Base-by-base conservation (phyloP, 2,329 filamentous ascomycete species). In the Fusarium burgessii region DNA sequence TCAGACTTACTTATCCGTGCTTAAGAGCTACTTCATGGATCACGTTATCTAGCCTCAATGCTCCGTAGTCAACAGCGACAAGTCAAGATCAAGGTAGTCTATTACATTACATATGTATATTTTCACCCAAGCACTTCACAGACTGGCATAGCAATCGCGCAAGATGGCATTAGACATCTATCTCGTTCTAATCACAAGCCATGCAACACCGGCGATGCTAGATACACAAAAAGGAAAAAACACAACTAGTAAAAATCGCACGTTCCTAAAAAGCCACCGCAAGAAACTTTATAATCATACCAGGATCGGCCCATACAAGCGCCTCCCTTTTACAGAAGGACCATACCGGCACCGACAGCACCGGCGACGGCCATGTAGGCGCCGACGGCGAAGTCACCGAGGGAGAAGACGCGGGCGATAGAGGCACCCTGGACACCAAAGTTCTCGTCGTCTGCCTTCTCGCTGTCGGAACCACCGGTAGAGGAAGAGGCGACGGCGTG, bases 281-380 rank as follows among this genome's bases (percentile, higher is more conserved):
- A 62, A 73, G 57, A 74, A 71, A 59, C 66, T 75, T 59, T 64
- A 29, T 29, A 63, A 67, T 65, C 56, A 56, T 74, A 35, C 66
- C 64, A 42, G 64, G 58, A 66, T 52, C 52, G 38, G 47, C 55
- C 61, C 55, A 57, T 51, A 49, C 41, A 57, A 60, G n/a, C 50
- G n/a, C 35, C 54, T 43, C 54, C 20, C 36, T 52, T 72, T 84
- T 87, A 89, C 80, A 89, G 76, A 66, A 84, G 77, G 62, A 89
- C 77, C 85, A 89, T 87, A 63, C 80, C 82, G 41, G 84, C 87
- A 75, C 87, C 87, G 17, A 83, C 83, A 52, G 80, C 82, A 78
- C 85, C 82, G 38, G 87, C 86, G n/a, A 86, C 83, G 25, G 85
- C 74, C 64, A 86, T 78, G 79, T 88, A 89, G 66, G 86, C 74